phyloP scores from a whole-genome alignment of 2,329 filamentous ascomycete species.

The Phaeosphaeriaceae sp. region DNA sequence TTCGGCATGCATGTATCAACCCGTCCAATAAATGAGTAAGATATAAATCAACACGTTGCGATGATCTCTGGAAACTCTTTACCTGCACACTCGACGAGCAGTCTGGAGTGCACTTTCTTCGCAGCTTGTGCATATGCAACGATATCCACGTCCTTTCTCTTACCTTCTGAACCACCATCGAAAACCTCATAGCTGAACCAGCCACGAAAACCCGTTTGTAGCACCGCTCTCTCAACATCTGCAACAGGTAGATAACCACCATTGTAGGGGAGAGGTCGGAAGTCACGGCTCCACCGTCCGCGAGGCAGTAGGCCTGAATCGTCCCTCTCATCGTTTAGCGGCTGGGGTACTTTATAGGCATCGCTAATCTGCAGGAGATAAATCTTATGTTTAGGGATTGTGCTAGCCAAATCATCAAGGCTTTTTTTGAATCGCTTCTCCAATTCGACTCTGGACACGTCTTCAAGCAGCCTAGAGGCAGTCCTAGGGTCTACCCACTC shows the following conservation, averaged over 20 bases:
- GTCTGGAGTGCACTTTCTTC: slow-evolving; percentile 54
- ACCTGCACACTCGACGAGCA: slow-evolving; percentile 42
- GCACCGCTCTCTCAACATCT: slow-evolving; percentile 68
- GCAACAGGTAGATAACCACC: slow-evolving; percentile 74
- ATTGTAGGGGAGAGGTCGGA: slow-evolving; percentile 71
- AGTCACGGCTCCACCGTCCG: slow-evolving; percentile 74
- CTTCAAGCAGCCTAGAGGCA: slow-evolving; percentile 63
- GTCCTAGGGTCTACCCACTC: slow-evolving; percentile 78
- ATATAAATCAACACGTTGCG: slow-evolving; percentile 14
- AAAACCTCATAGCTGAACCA: slow-evolving; percentile 77
- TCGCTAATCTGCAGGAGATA: slow-evolving; percentile 78
- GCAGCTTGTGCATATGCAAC: slow-evolving; percentile 59
- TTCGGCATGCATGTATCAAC: no score
- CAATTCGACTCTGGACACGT: slow-evolving; percentile 54
- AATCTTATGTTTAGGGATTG: slow-evolving; percentile 72
- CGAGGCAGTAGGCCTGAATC: slow-evolving; percentile 64
- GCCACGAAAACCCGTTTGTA: slow-evolving; percentile 69
- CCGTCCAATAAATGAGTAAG: no score
- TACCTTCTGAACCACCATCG: slow-evolving; percentile 63
- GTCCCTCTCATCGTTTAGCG: slow-evolving; percentile 59
- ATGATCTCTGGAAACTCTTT: slow-evolving; percentile 19
- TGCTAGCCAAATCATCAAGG: slow-evolving; percentile 61
- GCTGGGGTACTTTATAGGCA: slow-evolving; percentile 67
- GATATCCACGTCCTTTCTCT: slow-evolving; percentile 59
- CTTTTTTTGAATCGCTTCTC: slow-evolving; percentile 60